Evolutionary conservation across 345 rosid genomes (phyloP).

Genomic region (Geranium rotundifolium): DNA sequence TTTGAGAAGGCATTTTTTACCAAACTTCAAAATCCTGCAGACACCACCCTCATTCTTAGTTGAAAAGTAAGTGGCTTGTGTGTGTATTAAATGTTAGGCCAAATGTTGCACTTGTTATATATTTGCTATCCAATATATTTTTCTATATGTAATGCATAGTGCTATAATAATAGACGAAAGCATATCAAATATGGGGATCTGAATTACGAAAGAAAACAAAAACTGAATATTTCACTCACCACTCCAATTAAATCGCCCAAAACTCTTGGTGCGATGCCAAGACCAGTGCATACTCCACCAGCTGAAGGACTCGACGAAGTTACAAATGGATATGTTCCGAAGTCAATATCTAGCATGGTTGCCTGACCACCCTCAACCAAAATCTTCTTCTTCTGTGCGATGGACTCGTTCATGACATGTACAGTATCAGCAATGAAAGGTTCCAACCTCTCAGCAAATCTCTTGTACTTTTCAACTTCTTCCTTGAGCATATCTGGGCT

Average conservation of each 20-base stretch:
- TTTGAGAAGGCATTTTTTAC: no score
- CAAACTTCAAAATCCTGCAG: no score
- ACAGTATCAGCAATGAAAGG: slow-evolving; percentile 84
- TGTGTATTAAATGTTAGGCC: no score
- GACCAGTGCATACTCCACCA: slow-evolving; percentile 92
- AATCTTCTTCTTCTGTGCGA: slow-evolving; percentile 63
- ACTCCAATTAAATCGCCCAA: slow-evolving; percentile 92
- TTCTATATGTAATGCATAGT: no score
- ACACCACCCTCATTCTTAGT: no score
- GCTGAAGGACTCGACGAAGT: slow-evolving; percentile 98
- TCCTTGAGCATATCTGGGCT: slow-evolving; percentile 61
- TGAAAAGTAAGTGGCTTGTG: no score
- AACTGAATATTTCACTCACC: slow-evolving; percentile 31
- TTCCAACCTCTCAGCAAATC: slow-evolving; percentile 84
- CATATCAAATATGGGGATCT: background rate
- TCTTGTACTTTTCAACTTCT: slow-evolving; percentile 87
- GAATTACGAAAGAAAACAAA: background rate
- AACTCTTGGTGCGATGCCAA: slow-evolving; percentile 87
- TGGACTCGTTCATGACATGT: slow-evolving; percentile 70
- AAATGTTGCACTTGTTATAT: no score
- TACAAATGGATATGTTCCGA: slow-evolving; percentile 94
- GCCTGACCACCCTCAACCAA: slow-evolving; percentile 99
- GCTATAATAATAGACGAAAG: background rate
- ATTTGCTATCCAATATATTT: no score
- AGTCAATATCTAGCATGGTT: slow-evolving; percentile 90